phyloP scores from a whole-genome alignment of 1,284 basidiomycete species.

The Singerocomus inundabilis region DNA sequence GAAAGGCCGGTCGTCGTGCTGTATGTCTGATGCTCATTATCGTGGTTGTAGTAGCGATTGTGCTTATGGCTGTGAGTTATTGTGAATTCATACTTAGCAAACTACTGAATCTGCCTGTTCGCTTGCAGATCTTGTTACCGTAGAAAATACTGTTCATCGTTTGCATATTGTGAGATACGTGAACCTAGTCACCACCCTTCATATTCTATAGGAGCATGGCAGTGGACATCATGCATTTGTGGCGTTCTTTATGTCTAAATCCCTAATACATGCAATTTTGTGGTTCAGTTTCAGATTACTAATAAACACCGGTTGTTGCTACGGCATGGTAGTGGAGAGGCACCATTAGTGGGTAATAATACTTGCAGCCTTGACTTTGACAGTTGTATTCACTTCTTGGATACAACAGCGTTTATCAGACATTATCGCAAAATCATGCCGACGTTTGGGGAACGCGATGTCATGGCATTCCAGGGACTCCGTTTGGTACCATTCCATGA shows the following conservation, averaged over 20 bases:
- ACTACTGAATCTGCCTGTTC: conserved; percentile 2
- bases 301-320: too few species aligned
- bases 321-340: too few species aligned
- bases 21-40: conserved; percentile 89
- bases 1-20: conserved; percentile 88
- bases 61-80: conserved; percentile 79
- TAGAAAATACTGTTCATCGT: conserved; percentile 6
- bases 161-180: neutral
- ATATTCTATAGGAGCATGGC: conserved; percentile 7
- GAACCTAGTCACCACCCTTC: conserved; percentile 2
- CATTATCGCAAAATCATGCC: too few species aligned
- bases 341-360: neutral
- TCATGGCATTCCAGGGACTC: neutral
- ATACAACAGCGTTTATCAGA: too few species aligned
- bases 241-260: conserved; percentile 29
- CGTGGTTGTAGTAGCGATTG: conserved; percentile 84
- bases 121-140: conserved; percentile 24
- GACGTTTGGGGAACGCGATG: too few species aligned
- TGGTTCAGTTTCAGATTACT: neutral
- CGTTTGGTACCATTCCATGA: too few species aligned
- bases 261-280: conserved; percentile 10
- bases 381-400: too few species aligned
- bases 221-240: conserved; percentile 15
- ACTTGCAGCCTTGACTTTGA: too few species aligned
- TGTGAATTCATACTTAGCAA: neutral